Percentiles rank a stretch among this genome's conserved stretches.
Evolutionary conservation across 331 rosid species (phyloP).

Genomic region (Quercus lobata): DNA sequence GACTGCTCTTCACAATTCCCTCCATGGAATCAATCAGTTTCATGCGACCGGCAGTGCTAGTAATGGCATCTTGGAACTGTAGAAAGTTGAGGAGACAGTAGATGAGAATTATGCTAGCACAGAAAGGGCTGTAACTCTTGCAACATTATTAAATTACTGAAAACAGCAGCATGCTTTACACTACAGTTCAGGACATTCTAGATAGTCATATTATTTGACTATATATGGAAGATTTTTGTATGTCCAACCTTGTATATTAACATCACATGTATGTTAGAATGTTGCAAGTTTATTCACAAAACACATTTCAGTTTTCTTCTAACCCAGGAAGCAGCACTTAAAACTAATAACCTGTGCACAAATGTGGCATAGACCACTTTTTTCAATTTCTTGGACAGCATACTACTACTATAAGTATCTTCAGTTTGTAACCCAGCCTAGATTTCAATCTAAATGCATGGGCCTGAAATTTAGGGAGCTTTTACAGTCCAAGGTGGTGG

Average conservation of each 20-base stretch:
- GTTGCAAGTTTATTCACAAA: background rate
- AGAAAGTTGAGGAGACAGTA: constrained; percentile 10
- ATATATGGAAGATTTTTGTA: background rate
- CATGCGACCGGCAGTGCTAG: constrained; percentile 59
- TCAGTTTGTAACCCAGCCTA: background rate
- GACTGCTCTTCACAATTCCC: constrained; percentile 86
- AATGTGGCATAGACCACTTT: background rate
- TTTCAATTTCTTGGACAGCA: background rate
- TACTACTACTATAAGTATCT: background rate
- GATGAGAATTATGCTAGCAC: background rate
- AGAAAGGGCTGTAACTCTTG: background rate
- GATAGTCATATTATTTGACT: background rate
- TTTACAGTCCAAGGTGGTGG: background rate
- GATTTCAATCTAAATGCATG: background rate
- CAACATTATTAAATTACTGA: background rate
- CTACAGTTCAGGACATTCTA: background rate
- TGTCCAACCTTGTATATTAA: background rate
- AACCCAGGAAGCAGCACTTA: background rate
- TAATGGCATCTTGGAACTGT: constrained; percentile 88
- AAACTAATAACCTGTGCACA: background rate
- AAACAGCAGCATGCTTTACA: background rate
- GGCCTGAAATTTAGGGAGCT: background rate
- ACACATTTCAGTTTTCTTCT: background rate
- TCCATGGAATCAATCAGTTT: constrained; percentile 86
- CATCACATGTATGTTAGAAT: background rate